Evolutionary conservation across 148 eudicot species (phyloP).

Genomic region (Vaccinium macrocarpon): DNA sequence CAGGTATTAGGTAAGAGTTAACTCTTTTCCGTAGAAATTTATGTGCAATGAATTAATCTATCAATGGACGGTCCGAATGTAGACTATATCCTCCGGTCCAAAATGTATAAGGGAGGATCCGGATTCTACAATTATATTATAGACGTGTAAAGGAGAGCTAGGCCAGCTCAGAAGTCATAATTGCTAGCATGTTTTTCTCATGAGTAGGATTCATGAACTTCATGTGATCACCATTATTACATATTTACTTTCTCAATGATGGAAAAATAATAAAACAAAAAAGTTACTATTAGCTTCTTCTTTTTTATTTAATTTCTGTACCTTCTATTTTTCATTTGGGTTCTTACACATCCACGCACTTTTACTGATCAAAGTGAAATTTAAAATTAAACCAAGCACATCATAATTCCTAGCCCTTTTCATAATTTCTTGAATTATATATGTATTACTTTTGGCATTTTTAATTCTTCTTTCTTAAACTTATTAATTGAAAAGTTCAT

Average conservation of each 20-base stretch:
- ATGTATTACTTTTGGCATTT: not conserved
- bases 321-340: not conserved
- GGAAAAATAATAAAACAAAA: slow-evolving; percentile 12
- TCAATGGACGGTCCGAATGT: too few relatives aligned
- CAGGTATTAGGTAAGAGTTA: too few relatives aligned
- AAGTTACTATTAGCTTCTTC: not conserved
- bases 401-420: slow-evolving; percentile 12
- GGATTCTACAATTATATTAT: not conserved
- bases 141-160: slow-evolving; percentile 13
- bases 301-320: slow-evolving; percentile 11
- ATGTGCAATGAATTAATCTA: too few relatives aligned
- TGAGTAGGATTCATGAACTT: slow-evolving; percentile 39
- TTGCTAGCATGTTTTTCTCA: slow-evolving; percentile 40
- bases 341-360: slow-evolving; percentile 22
- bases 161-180: slow-evolving; percentile 42
- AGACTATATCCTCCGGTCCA: too few relatives aligned
- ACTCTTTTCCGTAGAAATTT: too few relatives aligned
- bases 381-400: slow-evolving; percentile 19
- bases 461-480: not conserved
- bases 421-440: not conserved
- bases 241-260: slow-evolving; percentile 36
- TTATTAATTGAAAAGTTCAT: not conserved
- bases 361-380: slow-evolving; percentile 24
- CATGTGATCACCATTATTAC: slow-evolving; percentile 78
- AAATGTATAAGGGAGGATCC: too few relatives aligned